These are phyloP conservation scores for Canariomyces notabilis DNA, from an alignment of 2,329 filamentous ascomycete species.

Conservation along the genomic window DNA sequence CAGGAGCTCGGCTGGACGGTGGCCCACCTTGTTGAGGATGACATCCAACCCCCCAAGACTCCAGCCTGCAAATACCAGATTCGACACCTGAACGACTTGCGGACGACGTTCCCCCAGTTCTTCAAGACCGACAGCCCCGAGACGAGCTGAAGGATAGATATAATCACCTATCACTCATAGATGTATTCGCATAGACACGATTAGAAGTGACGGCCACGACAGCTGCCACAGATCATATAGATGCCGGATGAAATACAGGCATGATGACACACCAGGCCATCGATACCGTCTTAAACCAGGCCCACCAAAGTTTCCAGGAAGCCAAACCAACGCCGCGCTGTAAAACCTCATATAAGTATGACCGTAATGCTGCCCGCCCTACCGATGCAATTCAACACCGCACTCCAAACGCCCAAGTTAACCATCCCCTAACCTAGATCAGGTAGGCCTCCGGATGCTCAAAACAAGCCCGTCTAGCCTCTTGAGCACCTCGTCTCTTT, in stretches of 20 bases:
- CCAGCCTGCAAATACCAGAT: slow-evolving; percentile 73
- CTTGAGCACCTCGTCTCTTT: slow-evolving; percentile 56
- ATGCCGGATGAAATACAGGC: no score
- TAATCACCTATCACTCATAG: neutral
- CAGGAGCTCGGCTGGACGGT: slow-evolving; percentile 79
- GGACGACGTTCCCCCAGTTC: slow-evolving; percentile 72
- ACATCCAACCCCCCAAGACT: slow-evolving; percentile 55
- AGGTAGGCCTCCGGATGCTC: slow-evolving; percentile 50
- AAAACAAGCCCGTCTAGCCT: slow-evolving; percentile 58
- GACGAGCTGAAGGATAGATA: neutral
- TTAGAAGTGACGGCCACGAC: no score
- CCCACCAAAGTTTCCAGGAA: no score
- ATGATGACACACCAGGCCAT: no score
- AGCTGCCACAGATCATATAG: no score
- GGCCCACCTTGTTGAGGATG: slow-evolving; percentile 78
- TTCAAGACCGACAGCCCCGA: slow-evolving; percentile 53
- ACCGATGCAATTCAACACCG: no score
- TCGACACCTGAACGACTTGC: slow-evolving; percentile 67
- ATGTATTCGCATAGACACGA: no score
- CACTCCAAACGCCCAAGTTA: neutral
- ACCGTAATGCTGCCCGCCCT: no score
- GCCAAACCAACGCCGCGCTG: no score
- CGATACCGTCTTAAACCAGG: no score
- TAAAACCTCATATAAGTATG: no score
- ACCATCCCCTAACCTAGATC: neutral